phyloP scores from a whole-genome alignment of 2,329 filamentous ascomycete species.

The Fusarium haematococcum region DNA sequence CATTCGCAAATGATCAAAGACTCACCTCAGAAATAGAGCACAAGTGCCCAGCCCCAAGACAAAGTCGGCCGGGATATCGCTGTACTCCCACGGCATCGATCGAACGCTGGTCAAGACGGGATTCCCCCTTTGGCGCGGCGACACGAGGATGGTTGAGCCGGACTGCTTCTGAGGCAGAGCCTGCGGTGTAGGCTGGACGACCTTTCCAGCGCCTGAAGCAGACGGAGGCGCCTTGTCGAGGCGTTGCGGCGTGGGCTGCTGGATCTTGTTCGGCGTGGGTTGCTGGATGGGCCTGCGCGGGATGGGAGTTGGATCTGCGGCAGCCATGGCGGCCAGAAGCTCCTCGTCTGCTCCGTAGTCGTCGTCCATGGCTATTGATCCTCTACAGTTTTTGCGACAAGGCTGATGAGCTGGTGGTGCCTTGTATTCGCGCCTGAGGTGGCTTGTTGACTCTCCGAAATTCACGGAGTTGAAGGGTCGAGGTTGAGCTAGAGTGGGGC shows the following conservation, averaged over 20 bases:
- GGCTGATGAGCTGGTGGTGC: background rate
- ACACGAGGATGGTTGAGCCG: slow-evolving; percentile 87
- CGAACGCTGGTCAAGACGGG: slow-evolving; percentile 87
- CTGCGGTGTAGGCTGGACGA: slow-evolving; percentile 91
- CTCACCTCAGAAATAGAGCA: slow-evolving; percentile 82
- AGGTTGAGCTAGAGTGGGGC: slow-evolving; percentile 30
- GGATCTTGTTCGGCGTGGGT: slow-evolving; percentile 56
- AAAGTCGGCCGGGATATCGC: slow-evolving; percentile 95
- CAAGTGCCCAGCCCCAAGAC: slow-evolving; percentile 89
- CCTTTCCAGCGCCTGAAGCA: slow-evolving; percentile 59
- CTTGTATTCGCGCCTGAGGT: background rate
- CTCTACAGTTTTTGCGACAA: background rate
- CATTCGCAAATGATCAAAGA: background rate
- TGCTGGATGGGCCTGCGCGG: slow-evolving; percentile 50
- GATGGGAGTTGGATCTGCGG: slow-evolving; percentile 53
- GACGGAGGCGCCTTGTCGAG: slow-evolving; percentile 64
- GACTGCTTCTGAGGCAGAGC: slow-evolving; percentile 74
- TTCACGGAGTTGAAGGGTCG: slow-evolving; percentile 23
- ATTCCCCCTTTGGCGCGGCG: slow-evolving; percentile 93
- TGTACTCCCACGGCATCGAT: slow-evolving; percentile 93
- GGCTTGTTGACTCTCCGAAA: slow-evolving; percentile 7
- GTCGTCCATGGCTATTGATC: slow-evolving; percentile 56
- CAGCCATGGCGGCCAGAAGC: slow-evolving; percentile 67
- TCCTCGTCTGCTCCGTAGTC: slow-evolving; percentile 70
- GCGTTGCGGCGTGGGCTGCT: slow-evolving; percentile 65